A percentile compares a stretch with the other conserved stretches of the same genome.
Conservation (phyloP, 352 stramenopile genomes). For the Phytophthora multivora region DNA sequence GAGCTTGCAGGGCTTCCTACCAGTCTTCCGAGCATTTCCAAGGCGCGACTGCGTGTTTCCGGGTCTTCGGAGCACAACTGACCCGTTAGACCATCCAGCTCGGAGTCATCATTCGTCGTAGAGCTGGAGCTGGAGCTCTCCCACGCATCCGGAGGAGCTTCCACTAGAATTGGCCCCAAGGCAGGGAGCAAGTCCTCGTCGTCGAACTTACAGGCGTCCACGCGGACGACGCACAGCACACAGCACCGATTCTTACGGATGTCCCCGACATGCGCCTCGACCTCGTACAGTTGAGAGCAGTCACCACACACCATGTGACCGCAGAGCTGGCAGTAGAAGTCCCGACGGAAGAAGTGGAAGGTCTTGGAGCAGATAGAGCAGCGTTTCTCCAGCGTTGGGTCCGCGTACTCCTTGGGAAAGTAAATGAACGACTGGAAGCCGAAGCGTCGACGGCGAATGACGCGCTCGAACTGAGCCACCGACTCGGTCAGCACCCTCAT, state of each 20-base stretch:
- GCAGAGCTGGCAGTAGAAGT: constrained; percentile 61
- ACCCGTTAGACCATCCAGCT: constrained; percentile 38
- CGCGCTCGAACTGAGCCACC: constrained; percentile 48
- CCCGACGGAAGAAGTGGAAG: constrained; percentile 47
- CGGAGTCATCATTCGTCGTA: constrained; percentile 34
- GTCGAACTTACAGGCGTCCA: constrained; percentile 55
- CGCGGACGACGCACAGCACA: constrained; percentile 51
- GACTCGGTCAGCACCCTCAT: constrained; percentile 54
- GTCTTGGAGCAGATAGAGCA: constrained; percentile 53
- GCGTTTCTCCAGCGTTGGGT: constrained; percentile 26
- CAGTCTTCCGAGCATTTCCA: constrained; percentile 50
- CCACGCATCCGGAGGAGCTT: constrained; percentile 47
- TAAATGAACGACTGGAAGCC: constrained; percentile 71
- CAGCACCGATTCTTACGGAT: constrained; percentile 55
- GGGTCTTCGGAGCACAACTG: constrained; percentile 54
- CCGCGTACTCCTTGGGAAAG: constrained; percentile 42
- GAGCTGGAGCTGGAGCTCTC: constrained; percentile 11
- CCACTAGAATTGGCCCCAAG: constrained; percentile 43
- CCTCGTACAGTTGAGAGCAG: constrained; percentile 52
- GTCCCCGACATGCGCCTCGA: constrained; percentile 47
- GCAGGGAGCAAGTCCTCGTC: constrained; percentile 49
- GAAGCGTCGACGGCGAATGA: constrained; percentile 61
- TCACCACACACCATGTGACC: constrained; percentile 51
- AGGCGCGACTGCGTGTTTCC: constrained; percentile 38
- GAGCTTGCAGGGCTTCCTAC: constrained; percentile 30